A percentile compares a stretch with the other conserved stretches of the same genome.
Conservation (phyloP, 352 stramenopile genomes). For the Globisporangium acanthophoron region DNA sequence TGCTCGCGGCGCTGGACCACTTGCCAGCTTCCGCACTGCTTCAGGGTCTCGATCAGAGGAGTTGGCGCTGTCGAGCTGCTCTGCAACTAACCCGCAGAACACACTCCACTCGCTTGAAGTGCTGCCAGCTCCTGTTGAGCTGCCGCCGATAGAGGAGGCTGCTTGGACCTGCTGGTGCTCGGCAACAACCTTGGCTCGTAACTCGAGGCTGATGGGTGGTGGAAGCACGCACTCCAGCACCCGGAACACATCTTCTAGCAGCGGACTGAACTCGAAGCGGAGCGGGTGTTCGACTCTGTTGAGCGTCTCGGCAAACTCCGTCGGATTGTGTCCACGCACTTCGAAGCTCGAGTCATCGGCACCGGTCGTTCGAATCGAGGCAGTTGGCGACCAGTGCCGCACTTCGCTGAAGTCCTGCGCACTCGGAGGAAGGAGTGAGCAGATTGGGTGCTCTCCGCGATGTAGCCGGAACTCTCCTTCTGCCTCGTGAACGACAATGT, state of each 20-base stretch:
- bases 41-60: not conserved
- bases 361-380: constrained; percentile 23
- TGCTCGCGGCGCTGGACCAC: constrained; percentile 1
- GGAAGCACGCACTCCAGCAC: constrained; percentile 28
- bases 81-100: constrained; percentile 4
- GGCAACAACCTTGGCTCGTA: constrained; percentile 8
- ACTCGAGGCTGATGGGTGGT: constrained; percentile 5
- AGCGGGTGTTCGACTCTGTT: constrained; percentile 42
- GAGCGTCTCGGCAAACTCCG: constrained; percentile 14
- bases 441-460: constrained; percentile 26
- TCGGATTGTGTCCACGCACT: constrained; percentile 17
- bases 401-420: constrained; percentile 2
- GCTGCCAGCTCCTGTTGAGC: not conserved
- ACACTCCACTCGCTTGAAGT: constrained; percentile 8
- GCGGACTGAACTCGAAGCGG: constrained; percentile 16
- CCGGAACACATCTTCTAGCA: constrained; percentile 27
- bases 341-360: constrained; percentile 22
- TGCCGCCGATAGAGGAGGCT: not conserved
- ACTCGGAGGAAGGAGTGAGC: constrained; percentile 19
- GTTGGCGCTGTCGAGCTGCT: not conserved
- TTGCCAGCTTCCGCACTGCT: not conserved
- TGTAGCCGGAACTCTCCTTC: constrained; percentile 28
- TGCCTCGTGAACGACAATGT: constrained; percentile 40
- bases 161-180: not conserved
- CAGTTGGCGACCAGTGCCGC: constrained; percentile 10